A percentile compares a stretch with the other conserved stretches of the same genome.
Conservation (phyloP, 371 early-diverging fungal species). For the Haplosporangium sp. region DNA sequence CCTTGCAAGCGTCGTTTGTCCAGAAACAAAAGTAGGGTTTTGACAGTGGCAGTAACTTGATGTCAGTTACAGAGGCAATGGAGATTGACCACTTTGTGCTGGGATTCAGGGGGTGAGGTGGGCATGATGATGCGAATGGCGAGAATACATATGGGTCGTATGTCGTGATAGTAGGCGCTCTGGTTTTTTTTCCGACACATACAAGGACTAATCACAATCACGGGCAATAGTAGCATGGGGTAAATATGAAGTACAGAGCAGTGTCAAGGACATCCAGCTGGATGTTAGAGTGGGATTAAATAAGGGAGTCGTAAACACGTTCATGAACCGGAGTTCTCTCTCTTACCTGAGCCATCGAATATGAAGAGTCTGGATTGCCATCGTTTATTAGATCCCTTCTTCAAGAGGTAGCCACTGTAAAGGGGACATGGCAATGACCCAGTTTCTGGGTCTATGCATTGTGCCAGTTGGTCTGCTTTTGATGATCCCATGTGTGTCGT, state of each 20-base stretch:
- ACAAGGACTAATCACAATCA: constrained; percentile 33
- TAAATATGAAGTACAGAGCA: too few relatives aligned
- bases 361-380: constrained; percentile 51
- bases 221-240: neutral
- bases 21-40: constrained; percentile 23
- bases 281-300: neutral
- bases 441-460: constrained; percentile 2
- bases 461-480: too few relatives aligned
- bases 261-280: neutral
- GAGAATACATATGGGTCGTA: constrained; percentile 52
- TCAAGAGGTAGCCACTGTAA: constrained; percentile 26
- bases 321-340: neutral
- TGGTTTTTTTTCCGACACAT: constrained; percentile 40
- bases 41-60: constrained; percentile 14
- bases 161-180: constrained; percentile 30
- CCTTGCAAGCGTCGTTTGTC: constrained; percentile 8
- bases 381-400: constrained; percentile 32
- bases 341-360: constrained; percentile 44
- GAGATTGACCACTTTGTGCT: constrained; percentile 50
- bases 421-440: constrained; percentile 6
- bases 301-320: neutral
- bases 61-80: constrained; percentile 20
- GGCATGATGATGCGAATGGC: constrained; percentile 31
- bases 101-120: constrained; percentile 25
- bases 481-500: too few relatives aligned